Conservation (phyloP, 441 rosid species). For the Raphanus hybrid region DNA sequence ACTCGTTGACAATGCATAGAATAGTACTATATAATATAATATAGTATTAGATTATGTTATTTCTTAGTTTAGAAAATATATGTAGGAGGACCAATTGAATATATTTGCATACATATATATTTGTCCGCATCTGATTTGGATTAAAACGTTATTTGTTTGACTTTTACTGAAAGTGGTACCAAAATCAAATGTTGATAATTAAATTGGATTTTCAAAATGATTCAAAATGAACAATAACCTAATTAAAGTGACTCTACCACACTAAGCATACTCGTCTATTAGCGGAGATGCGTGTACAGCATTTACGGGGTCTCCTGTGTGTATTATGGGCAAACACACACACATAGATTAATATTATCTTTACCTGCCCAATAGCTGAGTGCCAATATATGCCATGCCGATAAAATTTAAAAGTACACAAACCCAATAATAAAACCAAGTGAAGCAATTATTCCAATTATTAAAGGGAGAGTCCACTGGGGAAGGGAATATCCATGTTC, state of each 20-base stretch:
- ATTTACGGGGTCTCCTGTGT: slow-evolving; percentile 3
- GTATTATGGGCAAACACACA: slow-evolving; percentile 15
- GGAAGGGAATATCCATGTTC: slow-evolving; percentile 19
- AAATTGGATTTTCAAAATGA: background rate
- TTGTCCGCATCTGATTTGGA: background rate
- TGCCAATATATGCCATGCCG: slow-evolving; percentile 40
- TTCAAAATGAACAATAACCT: background rate
- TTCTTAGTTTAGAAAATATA: background rate
- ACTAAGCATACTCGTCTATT: slow-evolving; percentile 3
- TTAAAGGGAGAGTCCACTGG: slow-evolving; percentile 32
- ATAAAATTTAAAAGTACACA: slow-evolving; percentile 7
- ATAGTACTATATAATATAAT: too few relatives aligned
- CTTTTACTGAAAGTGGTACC: slow-evolving; percentile 11
- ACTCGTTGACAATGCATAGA: too few relatives aligned
- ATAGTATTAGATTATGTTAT: background rate
- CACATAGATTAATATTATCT: background rate
- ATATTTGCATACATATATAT: background rate
- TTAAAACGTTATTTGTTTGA: background rate
- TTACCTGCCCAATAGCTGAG: slow-evolving; percentile 21
- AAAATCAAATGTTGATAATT: background rate
- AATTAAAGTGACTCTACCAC: slow-evolving; percentile 2
- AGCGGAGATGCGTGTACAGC: slow-evolving; percentile 26
- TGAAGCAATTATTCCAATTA: slow-evolving; percentile 28
- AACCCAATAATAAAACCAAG: slow-evolving; percentile 5
- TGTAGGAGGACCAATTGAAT: background rate